Conservation (phyloP, 1,139 yeast species). For the Zhuliangozyma blackwelliae region DNA sequence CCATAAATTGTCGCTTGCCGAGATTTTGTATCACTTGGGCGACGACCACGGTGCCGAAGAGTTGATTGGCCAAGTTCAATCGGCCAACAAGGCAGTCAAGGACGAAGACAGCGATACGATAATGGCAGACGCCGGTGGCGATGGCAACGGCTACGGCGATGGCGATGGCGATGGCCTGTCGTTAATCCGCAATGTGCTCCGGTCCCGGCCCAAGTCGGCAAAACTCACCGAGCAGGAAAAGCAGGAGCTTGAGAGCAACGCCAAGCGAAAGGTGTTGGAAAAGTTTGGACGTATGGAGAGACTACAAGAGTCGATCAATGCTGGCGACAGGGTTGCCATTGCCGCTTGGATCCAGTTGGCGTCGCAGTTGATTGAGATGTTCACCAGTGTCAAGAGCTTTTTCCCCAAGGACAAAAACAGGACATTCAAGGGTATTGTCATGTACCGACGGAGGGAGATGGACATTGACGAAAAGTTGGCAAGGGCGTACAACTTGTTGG, state of each 20-base stretch:
- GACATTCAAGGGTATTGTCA: conserved; percentile 63
- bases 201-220: conserved; percentile 14
- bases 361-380: conserved; percentile 75
- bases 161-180: conserved; percentile 13
- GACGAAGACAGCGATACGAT: conserved; percentile 2
- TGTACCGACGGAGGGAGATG: conserved; percentile 56
- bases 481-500: conserved; percentile 60
- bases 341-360: conserved; percentile 84
- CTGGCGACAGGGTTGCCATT: conserved; percentile 59
- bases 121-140: neutral
- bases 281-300: conserved; percentile 61
- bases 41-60: conserved; percentile 58
- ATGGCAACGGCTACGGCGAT: conserved; percentile 6
- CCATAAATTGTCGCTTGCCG: conserved; percentile 74
- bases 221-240: conserved; percentile 55
- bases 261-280: conserved; percentile 59
- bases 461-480: conserved; percentile 71
- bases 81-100: conserved; percentile 11
- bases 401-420: conserved; percentile 73
- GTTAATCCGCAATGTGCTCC: conserved; percentile 23
- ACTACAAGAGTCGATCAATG: conserved; percentile 49
- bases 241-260: conserved; percentile 52
- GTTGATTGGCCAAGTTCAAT: conserved; percentile 50
- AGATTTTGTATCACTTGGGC: conserved; percentile 70
- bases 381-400: conserved; percentile 70